Conservation (phyloP, 805 yeast species). For the Suhomyces canberraensis region DNA sequence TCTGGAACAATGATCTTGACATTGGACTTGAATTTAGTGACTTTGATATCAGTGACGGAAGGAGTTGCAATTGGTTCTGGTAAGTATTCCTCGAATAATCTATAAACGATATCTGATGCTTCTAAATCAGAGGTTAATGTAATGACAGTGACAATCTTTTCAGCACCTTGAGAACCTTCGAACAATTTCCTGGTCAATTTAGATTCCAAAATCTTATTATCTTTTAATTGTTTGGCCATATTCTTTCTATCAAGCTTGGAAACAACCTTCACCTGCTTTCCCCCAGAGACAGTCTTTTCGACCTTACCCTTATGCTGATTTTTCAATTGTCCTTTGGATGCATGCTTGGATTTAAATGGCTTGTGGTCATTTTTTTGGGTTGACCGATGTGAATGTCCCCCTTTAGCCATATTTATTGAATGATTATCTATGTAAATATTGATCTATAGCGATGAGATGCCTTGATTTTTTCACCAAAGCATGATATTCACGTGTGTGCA, state of each 20-base stretch:
- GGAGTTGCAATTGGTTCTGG: conserved; percentile 34
- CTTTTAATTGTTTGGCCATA: conserved; percentile 70
- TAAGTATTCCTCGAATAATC: conserved; percentile 42
- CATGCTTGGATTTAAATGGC: conserved; percentile 86
- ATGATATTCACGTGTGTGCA: neutral
- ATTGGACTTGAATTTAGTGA: conserved; percentile 70
- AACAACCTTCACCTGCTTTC: conserved; percentile 33
- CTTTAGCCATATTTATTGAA: conserved; percentile 47
- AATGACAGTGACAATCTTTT: conserved; percentile 76
- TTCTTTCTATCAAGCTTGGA: conserved; percentile 71
- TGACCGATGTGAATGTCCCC: conserved; percentile 76
- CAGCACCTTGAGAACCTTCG: conserved; percentile 77
- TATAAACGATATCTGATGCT: conserved; percentile 50
- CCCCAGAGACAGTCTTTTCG: conserved; percentile 52
- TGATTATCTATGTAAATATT: neutral
- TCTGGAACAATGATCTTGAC: conserved; percentile 75
- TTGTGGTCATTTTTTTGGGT: conserved; percentile 83
- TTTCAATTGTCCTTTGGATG: conserved; percentile 83
- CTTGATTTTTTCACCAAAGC: conserved; percentile 1
- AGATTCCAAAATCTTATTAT: conserved; percentile 61
- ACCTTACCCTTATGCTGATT: conserved; percentile 82
- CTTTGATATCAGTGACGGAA: conserved; percentile 48
- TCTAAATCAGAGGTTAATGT: conserved; percentile 74
- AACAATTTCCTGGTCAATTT: conserved; percentile 64
- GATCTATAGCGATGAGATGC: conserved; percentile 10